Percentiles rank a stretch among this genome's conserved stretches.
Conservation (phyloP, 768 basidiomycete genomes). For the Piloderma croceum region DNA sequence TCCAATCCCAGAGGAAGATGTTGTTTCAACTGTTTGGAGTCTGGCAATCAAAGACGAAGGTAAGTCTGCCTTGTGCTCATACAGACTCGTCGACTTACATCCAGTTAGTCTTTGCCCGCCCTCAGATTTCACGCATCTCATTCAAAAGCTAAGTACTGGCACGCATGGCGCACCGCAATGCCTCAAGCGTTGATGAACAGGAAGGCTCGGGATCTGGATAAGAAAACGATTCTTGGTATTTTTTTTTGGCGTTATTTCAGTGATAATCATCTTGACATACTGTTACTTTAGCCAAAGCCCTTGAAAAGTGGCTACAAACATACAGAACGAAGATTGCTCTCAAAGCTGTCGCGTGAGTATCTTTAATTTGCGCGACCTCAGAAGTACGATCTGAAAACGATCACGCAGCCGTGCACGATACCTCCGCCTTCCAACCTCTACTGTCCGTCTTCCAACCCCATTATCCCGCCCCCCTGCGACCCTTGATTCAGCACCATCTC, state of each 20-base stretch:
- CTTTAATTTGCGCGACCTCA: constrained; percentile 2
- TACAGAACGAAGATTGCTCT: constrained; percentile 67
- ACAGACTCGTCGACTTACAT: constrained; percentile 9
- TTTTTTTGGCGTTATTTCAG: constrained; percentile 2
- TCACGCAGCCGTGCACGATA: constrained; percentile 68
- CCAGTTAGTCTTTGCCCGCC: constrained; percentile 64
- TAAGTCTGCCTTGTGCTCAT: constrained; percentile 31
- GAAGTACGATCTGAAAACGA: constrained; percentile 6
- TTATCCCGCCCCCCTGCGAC: constrained; percentile 24
- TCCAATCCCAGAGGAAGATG: constrained; percentile 54
- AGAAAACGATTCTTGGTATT: constrained; percentile 49
- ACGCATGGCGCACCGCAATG: constrained; percentile 62
- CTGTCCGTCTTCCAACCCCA: constrained; percentile 31
- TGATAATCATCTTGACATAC: constrained; percentile 29
- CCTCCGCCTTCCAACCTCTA: constrained; percentile 61
- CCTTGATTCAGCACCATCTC: constrained; percentile 23
- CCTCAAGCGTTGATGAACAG: constrained; percentile 63
- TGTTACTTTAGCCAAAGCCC: constrained; percentile 26
- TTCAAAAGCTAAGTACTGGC: constrained; percentile 57
- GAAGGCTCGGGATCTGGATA: constrained; percentile 59
- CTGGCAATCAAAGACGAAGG: constrained; percentile 74
- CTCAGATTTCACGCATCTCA: constrained; percentile 66
- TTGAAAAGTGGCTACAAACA: constrained; percentile 64
- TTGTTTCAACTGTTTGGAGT: constrained; percentile 63
- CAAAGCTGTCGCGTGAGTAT: constrained; percentile 78